Evolutionary conservation across 768 basidiomycete genomes (phyloP).

Genomic region (Hemileccinum impolitum): DNA sequence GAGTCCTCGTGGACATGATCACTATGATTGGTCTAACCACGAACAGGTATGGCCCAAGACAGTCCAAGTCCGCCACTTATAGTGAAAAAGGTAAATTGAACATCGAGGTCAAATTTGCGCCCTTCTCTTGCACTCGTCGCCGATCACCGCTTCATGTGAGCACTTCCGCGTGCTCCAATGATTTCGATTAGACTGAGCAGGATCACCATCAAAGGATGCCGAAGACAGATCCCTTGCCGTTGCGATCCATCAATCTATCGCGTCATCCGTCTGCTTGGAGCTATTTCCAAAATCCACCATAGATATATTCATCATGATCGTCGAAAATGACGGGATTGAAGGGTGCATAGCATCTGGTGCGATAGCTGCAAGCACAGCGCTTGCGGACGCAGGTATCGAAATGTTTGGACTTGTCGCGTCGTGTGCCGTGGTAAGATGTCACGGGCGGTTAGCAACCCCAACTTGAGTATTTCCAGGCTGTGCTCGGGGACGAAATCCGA

Average conservation of each 20-base stretch:
- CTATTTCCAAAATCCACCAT: conserved; percentile 91
- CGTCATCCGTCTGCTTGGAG: conserved; percentile 82
- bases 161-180: conserved; percentile 5
- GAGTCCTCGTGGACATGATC: conserved; percentile 31
- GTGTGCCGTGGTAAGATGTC: conserved; percentile 65
- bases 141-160: conserved; percentile 84
- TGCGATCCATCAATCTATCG: conserved; percentile 81
- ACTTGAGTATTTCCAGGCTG: conserved; percentile 41
- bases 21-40: background rate
- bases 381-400: conserved; percentile 92
- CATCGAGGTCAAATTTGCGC: conserved; percentile 95
- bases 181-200: conserved; percentile 3
- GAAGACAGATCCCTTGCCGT: conserved; percentile 86
- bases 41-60: conserved; percentile 77
- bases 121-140: conserved; percentile 79
- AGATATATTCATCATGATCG: conserved; percentile 85
- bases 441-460: background rate
- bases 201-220: conserved; percentile 64
- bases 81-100: conserved; percentile 87
- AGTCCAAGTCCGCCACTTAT: conserved; percentile 76
- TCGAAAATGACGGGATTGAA: conserved; percentile 92
- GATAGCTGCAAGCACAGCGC: conserved; percentile 84
- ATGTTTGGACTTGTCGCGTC: conserved; percentile 86
- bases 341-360: conserved; percentile 83
- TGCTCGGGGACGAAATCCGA: conserved; percentile 58